A percentile compares a stretch with the other conserved stretches of the same genome.
Evolutionary conservation across 129 eudicot genomes (phyloP).

Genomic region (Flaveria robusta): DNA sequence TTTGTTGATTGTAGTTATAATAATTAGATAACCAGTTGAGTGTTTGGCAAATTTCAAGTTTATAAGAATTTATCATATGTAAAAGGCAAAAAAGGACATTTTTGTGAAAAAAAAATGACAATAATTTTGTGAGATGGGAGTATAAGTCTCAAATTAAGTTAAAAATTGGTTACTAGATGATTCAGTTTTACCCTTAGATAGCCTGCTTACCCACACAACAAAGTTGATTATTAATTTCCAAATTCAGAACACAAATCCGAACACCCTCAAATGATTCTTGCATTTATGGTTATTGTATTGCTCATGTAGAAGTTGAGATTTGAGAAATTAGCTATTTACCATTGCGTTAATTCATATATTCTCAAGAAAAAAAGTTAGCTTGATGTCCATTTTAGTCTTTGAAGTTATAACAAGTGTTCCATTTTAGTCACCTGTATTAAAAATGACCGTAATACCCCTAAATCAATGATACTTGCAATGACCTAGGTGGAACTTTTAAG

Average conservation of each 20-base stretch:
- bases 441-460: not conserved
- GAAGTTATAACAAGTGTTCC: not conserved
- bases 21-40: not conserved
- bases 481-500: not conserved
- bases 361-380: conserved; percentile 14
- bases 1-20: not conserved
- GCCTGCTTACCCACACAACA: not conserved
- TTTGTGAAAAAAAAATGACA: not conserved
- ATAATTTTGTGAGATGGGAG: not conserved
- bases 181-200: not conserved
- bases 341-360: not conserved
- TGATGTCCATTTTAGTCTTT: conserved; percentile 4
- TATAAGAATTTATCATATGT: not conserved
- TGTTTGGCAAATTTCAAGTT: not conserved
- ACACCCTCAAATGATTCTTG: conserved; percentile 16
- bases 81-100: not conserved
- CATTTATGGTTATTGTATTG: conserved; percentile 19
- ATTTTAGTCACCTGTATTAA: not conserved
- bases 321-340: not conserved
- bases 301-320: not conserved
- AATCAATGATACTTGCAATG: not conserved
- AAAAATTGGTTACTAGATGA: not conserved
- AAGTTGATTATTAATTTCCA: not conserved
- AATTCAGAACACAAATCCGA: not conserved
- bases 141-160: not conserved